Evolutionary conservation across 345 rosid genomes (phyloP), one percentile per base, ranked within the genome.

Genomic region (Theobroma cacao): DNA sequence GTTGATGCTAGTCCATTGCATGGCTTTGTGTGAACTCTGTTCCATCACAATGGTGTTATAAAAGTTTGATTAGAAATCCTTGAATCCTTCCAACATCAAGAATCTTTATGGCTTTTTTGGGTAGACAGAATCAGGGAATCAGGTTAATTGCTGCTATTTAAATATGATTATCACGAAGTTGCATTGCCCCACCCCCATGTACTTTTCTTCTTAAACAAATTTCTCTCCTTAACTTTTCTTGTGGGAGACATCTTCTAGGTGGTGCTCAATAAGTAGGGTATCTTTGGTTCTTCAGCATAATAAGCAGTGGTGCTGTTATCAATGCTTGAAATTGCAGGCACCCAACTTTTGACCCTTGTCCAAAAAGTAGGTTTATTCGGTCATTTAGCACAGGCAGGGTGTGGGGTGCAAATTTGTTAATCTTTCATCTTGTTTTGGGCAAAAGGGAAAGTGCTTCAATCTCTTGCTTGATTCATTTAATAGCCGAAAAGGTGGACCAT

Each of bases 401-500:
- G 52, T 41, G 50, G 45, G 65, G 15, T 5, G 38, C 67, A 68
- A 68, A 43, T 68, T 47, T 71, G 65, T 65, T 47, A 58, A 36
- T 58, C 67, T 38, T 47, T 72, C 33, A 18, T 10, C 76, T n/a
- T 55, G 65, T 70, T 67, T 20, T 31, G 45, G 72, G 61, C 40
- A 17, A 78, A 67, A 78, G 48, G 38, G 70, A 38, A 68, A 58
- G 43, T 47, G 7, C 22, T 1, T 66, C 20, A 22, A 41, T 40
- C n/a, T 77, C 30, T 75, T 47, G 65, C 38, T 65, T n/a, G 48
- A 74, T 61, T 18, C 30, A 12, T 38, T 80, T 76, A 36, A 71
- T 10, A 10, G 80, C 88, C 78, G 82, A 69, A 80, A 82, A 64
- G 36, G 60, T 77, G 22, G 87, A 82, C 87, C 80, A 18, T 47